Evolutionary conservation across 441 rosid genomes (phyloP).

Genomic region (Metrosideros polymorpha): DNA sequence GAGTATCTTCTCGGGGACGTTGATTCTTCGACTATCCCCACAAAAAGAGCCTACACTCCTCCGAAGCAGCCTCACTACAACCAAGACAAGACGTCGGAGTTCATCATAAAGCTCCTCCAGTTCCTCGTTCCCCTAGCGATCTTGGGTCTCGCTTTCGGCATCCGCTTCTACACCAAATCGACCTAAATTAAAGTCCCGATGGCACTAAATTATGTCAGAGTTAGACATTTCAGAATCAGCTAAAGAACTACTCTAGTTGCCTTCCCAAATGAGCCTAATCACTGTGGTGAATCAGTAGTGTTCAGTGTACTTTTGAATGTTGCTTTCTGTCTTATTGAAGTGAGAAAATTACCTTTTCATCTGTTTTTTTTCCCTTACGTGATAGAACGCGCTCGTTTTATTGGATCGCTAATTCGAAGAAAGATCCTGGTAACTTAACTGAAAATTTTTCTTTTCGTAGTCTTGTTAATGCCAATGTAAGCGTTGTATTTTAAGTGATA

Average conservation of each 20-base stretch:
- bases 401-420: neutral
- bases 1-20: neutral
- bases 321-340: neutral
- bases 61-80: neutral
- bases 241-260: neutral
- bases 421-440: neutral
- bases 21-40: neutral
- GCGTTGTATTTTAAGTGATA: neutral
- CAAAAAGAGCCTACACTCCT: neutral
- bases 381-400: neutral
- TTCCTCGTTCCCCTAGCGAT: neutral
- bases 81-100: conserved; percentile 1
- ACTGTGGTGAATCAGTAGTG: neutral
- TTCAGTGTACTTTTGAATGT: neutral
- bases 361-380: neutral
- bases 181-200: neutral
- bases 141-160: neutral
- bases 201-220: neutral
- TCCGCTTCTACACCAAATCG: neutral
- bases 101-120: neutral
- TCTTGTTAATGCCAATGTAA: neutral
- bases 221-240: neutral
- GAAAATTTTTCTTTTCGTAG: neutral
- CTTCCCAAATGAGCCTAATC: neutral
- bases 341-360: neutral